Evolutionary conservation across 2,329 filamentous ascomycete genomes (phyloP), one percentile per base, ranked within the genome.

Genomic region (Neonectria ditissima): DNA sequence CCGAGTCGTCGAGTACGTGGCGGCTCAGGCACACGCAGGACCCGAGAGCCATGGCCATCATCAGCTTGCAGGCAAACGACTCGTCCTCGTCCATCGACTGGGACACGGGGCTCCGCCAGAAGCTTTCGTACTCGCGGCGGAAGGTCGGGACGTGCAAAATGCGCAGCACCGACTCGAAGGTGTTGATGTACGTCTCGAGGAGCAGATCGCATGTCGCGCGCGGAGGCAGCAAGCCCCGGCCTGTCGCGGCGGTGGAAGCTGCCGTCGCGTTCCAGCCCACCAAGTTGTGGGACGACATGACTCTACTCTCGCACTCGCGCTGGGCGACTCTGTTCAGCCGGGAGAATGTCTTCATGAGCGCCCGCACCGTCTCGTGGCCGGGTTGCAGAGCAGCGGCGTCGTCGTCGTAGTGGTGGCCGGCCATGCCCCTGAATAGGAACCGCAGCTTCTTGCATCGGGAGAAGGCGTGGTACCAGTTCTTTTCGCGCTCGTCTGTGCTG

Each of bases 101-200:
- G 5, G 60, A 52, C 73, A 13, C 73, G 13, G 45, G 30, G 30
- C 44, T 57, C n/a, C 34, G 66, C 80, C 80, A 83, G 68, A 80
- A 81, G 9, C 65, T 68, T 1, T 76, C 75, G 65, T 87, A 87
- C 22, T 84, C 81, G 16, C 76, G 77, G 55, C 78, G 75, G 63
- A 89, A 87, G 0, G 79, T 81, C 0, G 86, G 84, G 6, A 84
- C 72, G 73, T 89, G 82, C 18, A 89, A 47, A 26, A 88, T 79
- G 13, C 86, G 79, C 68, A 84, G 83, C 18, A 86, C 81, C 2
- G 82, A 81, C 67, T 87, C 84, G 37, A 84, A 79, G 2, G 83
- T 82, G 56, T 84, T 78, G 39, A 88, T 73, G 74, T 86, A 86
- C 22, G 76, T 69, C 5, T 80, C 75, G 45, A 86, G 73, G 5